Evolutionary conservation across 768 basidiomycete genomes (phyloP).

Genomic region (Hebeloma cylindrosporum): DNA sequence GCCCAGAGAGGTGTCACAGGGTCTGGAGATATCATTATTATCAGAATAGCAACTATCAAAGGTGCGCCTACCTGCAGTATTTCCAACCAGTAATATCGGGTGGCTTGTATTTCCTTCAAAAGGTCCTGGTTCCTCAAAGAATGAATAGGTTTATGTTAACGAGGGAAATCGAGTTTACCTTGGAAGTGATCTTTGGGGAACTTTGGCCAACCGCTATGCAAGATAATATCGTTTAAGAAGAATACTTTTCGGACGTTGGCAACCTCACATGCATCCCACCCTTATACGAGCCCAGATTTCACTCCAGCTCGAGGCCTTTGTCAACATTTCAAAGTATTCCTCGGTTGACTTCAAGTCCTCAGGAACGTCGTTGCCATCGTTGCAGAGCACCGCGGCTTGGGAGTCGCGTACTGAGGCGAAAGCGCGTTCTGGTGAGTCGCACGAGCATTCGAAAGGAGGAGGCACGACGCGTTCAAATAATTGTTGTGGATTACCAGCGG

Average conservation of each 20-base stretch:
- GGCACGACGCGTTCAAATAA: conserved; percentile 22
- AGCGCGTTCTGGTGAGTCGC: conserved; percentile 16
- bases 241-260: background rate
- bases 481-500: conserved; percentile 28
- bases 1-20: conserved; percentile 31
- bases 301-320: conserved; percentile 28
- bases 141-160: conserved; percentile 1
- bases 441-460: conserved; percentile 31
- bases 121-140: conserved; percentile 26
- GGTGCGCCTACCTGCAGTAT: conserved; percentile 34
- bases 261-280: conserved; percentile 30
- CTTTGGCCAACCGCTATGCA: conserved; percentile 29
- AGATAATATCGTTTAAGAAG: background rate
- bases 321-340: conserved; percentile 33
- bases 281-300: conserved; percentile 32
- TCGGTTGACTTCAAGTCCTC: conserved; percentile 32
- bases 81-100: conserved; percentile 41
- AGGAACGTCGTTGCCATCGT: conserved; percentile 39
- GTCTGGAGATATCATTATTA: conserved; percentile 16
- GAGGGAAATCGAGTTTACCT: conserved; percentile 5
- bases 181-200: conserved; percentile 23
- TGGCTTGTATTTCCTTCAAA: conserved; percentile 38
- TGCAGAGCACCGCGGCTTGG: conserved; percentile 32
- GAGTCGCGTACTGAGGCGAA: conserved; percentile 25
- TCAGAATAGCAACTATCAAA: background rate